These are phyloP conservation scores for Metschnikowia henanensis DNA, from an alignment of 805 yeast genomes.

Conservation along the genomic window DNA sequence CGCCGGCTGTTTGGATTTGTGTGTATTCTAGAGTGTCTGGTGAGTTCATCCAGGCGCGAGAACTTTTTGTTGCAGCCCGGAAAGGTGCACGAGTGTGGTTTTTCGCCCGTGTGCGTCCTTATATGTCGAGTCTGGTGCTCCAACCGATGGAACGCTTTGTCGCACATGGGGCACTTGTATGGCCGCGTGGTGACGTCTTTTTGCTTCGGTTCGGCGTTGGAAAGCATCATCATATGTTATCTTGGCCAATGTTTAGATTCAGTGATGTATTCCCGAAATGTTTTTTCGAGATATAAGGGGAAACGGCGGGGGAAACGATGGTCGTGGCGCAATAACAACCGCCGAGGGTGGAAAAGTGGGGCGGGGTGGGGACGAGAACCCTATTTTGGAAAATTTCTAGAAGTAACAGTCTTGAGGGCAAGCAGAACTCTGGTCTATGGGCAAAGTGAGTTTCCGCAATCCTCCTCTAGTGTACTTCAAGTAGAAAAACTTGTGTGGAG, in stretches of 20 bases:
- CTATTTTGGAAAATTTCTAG: neutral
- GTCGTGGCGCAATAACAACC: neutral
- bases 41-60: constrained; percentile 70
- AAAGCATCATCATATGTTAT: constrained; percentile 16
- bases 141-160: constrained; percentile 70
- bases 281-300: too few relatives aligned
- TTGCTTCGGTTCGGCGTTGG: constrained; percentile 18
- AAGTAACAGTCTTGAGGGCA: too few relatives aligned
- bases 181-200: constrained; percentile 43
- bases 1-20: constrained; percentile 67
- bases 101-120: constrained; percentile 80
- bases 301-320: too few relatives aligned
- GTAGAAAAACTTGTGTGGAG: neutral
- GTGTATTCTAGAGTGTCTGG: constrained; percentile 72
- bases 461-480: neutral
- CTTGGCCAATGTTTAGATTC: neutral
- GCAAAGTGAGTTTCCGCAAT: neutral
- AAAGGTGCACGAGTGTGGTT: constrained; percentile 73
- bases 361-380: constrained; percentile 1
- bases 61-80: constrained; percentile 71
- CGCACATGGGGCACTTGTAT: constrained; percentile 72
- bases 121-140: constrained; percentile 82
- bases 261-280: too few relatives aligned
- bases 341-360: constrained; percentile 7
- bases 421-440: neutral